These are phyloP conservation scores for Monilinia polystroma DNA, from an alignment of 2,329 filamentous ascomycete genomes.

Conservation along the genomic window DNA sequence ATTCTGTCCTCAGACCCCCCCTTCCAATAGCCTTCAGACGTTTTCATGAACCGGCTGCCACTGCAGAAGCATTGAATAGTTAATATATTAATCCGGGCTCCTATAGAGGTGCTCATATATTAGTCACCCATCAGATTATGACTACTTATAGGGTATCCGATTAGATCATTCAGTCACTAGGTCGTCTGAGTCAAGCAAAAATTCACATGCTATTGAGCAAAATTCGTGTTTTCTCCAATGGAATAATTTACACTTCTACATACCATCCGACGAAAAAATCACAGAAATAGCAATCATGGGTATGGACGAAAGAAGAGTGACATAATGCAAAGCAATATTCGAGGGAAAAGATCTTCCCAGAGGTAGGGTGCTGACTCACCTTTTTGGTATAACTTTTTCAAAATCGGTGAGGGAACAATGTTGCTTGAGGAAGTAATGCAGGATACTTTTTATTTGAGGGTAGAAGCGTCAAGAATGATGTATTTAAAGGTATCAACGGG, in stretches of 20 bases:
- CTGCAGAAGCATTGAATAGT: background rate
- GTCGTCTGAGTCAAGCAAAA: background rate
- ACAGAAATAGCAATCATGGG: background rate
- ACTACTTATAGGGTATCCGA: background rate
- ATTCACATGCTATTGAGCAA: background rate
- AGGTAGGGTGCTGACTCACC: conserved; percentile 3
- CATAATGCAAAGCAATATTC: background rate
- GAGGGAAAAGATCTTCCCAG: background rate
- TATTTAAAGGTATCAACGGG: background rate
- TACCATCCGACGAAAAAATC: background rate
- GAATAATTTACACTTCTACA: background rate
- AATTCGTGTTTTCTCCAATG: background rate
- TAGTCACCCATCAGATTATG: background rate
- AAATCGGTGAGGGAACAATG: background rate
- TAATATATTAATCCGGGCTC: background rate
- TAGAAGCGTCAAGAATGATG: background rate
- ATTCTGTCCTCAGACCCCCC: background rate
- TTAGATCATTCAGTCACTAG: background rate
- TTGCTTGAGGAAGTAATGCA: background rate
- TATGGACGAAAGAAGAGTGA: background rate
- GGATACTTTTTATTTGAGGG: background rate
- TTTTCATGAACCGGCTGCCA: background rate
- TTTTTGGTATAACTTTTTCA: background rate
- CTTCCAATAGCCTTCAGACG: background rate
- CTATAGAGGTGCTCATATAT: background rate